phyloP scores from a whole-genome alignment of 2,329 filamentous ascomycete species.

The Drechslera avenae region DNA sequence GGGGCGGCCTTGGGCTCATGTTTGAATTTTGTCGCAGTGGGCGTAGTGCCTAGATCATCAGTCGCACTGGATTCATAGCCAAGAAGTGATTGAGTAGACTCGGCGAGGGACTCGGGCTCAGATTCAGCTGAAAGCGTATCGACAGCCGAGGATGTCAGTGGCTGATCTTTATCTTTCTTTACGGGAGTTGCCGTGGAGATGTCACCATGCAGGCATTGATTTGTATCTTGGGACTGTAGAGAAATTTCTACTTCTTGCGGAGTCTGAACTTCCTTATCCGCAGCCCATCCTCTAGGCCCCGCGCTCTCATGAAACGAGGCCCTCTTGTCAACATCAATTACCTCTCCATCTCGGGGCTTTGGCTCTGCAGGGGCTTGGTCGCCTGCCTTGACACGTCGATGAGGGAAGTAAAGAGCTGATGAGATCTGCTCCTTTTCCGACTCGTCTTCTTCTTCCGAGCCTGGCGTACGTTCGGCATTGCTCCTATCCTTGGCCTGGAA shows the following conservation, averaged over 20 bases:
- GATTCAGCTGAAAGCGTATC: slow-evolving; percentile 47
- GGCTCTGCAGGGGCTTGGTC: slow-evolving; percentile 42
- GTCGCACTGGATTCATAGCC: slow-evolving; percentile 60
- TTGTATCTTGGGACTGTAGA: slow-evolving; percentile 64
- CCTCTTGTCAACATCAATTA: slow-evolving; percentile 32
- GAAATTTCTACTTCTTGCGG: slow-evolving; percentile 66
- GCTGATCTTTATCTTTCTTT: slow-evolving; percentile 47
- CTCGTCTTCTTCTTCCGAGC: slow-evolving; percentile 56
- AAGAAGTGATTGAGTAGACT: slow-evolving; percentile 52
- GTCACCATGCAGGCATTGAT: slow-evolving; percentile 65
- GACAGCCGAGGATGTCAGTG: slow-evolving; percentile 40
- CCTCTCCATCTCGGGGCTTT: slow-evolving; percentile 32
- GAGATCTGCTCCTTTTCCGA: slow-evolving; percentile 85
- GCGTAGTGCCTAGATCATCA: slow-evolving; percentile 56
- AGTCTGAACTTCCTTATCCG: slow-evolving; percentile 39
- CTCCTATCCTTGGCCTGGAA: slow-evolving; percentile 32
- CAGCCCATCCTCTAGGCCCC: slow-evolving; percentile 34
- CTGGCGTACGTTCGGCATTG: slow-evolving; percentile 31
- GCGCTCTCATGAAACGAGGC: slow-evolving; percentile 36
- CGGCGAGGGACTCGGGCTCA: slow-evolving; percentile 49
- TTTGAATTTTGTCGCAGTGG: slow-evolving; percentile 40
- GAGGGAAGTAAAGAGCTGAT: slow-evolving; percentile 82
- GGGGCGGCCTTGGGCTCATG: slow-evolving; percentile 39
- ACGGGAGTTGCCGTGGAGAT: slow-evolving; percentile 51
- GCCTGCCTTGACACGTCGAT: slow-evolving; percentile 61